Conservation (phyloP, 345 rosid genomes). For the Salix purpurea region DNA sequence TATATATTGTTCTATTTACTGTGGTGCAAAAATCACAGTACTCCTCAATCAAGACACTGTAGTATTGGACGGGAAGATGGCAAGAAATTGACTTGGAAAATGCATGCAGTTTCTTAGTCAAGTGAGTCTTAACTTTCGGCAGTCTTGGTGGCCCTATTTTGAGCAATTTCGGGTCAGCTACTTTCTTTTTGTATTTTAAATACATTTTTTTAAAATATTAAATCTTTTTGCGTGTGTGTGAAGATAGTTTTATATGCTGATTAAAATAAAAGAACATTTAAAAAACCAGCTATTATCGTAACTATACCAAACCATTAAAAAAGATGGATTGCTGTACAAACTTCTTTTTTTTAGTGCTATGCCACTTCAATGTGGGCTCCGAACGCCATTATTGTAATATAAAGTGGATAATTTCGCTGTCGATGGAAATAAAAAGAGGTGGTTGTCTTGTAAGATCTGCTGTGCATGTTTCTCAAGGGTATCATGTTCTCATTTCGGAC, state of each 20-base stretch:
- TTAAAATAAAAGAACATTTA: no score
- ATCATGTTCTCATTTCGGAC: no score
- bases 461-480: no score
- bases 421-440: no score
- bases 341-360: not conserved
- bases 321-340: not conserved
- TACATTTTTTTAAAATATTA: no score
- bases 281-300: no score
- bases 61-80: not conserved
- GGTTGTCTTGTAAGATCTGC: no score
- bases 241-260: no score
- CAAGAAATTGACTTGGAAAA: not conserved
- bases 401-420: no score
- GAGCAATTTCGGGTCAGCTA: conserved; percentile 8
- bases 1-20: not conserved
- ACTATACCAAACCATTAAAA: no score
- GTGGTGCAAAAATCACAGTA: not conserved
- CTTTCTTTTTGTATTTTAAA: no score
- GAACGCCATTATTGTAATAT: not conserved
- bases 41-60: not conserved
- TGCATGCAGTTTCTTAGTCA: not conserved
- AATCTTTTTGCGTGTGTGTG: no score
- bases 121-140: conserved; percentile 18
- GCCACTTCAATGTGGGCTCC: conserved; percentile 10
- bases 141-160: not conserved